These are phyloP conservation scores for Metschnikowia peoriensis DNA, from an alignment of 805 yeast species.

Conservation along the genomic window DNA sequence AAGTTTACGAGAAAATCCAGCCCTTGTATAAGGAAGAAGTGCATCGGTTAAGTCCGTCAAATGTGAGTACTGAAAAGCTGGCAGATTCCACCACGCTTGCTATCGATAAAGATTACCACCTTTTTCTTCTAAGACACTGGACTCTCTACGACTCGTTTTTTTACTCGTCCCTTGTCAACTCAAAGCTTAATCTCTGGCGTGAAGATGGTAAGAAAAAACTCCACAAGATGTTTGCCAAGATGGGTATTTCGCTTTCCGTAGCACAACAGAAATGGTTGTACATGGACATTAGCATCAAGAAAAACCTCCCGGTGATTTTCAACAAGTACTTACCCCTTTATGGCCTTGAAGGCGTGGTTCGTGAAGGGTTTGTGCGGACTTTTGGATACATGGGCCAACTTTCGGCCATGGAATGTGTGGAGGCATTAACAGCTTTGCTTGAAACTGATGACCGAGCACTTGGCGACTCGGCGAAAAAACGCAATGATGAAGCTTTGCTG, in stretches of 20 bases:
- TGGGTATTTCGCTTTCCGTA: conserved; percentile 90
- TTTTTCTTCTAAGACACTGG: conserved; percentile 89
- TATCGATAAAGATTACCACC: conserved; percentile 79
- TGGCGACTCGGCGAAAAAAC: conserved; percentile 21
- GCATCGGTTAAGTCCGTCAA: conserved; percentile 54
- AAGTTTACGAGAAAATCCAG: conserved; percentile 65
- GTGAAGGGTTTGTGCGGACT: conserved; percentile 83
- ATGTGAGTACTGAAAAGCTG: conserved; percentile 26
- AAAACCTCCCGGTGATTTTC: conserved; percentile 66
- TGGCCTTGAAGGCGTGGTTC: conserved; percentile 77
- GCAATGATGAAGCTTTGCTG: conserved; percentile 8
- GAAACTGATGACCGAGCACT: conserved; percentile 42
- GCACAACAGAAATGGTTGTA: conserved; percentile 93
- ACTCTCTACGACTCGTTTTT: conserved; percentile 85
- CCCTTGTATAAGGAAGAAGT: conserved; percentile 85
- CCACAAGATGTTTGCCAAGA: conserved; percentile 89
- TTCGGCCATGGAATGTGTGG: conserved; percentile 92
- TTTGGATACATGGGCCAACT: conserved; percentile 86
- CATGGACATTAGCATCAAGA: conserved; percentile 77
- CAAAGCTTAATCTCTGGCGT: conserved; percentile 84
- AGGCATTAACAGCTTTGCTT: conserved; percentile 78
- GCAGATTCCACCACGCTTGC: conserved; percentile 49
- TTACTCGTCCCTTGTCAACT: conserved; percentile 88
- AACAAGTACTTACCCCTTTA: conserved; percentile 67
- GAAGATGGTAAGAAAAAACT: conserved; percentile 85